Base-by-base conservation (phyloP, 495 filamentous ascomycete species). In the Neurospora pannonica region DNA sequence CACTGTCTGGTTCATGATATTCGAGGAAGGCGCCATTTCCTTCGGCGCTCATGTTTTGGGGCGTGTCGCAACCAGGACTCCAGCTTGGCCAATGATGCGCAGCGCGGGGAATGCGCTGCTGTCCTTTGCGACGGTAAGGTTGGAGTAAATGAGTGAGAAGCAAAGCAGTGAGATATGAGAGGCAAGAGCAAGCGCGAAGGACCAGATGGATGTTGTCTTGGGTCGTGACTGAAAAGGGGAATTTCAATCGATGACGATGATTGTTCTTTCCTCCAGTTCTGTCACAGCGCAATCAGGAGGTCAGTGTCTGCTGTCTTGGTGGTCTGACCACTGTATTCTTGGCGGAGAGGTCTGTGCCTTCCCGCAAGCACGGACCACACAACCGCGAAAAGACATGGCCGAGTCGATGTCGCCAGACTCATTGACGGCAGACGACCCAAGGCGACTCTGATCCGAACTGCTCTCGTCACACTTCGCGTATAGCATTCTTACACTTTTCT, bases 1-100 rank as follows among this genome's bases (percentile, higher is more conserved):
- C 17, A 79, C 76, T 72, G 38, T 70, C 62, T 2, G 78, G 76
- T 54, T 79, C 77, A 76, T 75, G 77, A 75, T 80, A 80, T 21
- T 71, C 71, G 38, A 77, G 70, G 48, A 77, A 80, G 7, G 75
- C 75, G 70, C 74, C 76, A 73, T 72, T 75, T 71, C 38, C 48
- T 17, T 28, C 21, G 38, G 60, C 60, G 70, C 31, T n/a, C 40
- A 71, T 71, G 15, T 19, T 28, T 10, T 24, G 38, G 21, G 21
- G 21, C 11, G 10, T 54, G 21, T 54, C 46, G 46, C 48, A 28
- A 15, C 5, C 11, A 19, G 42, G 36, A 72, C 72, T 46, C 54
- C 69, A 72, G 60, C 31, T 74, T 74, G 54, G n/a, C 48, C 21
- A 28, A 60, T 31, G 10, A 15, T 54, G 46, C 46, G 46, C 46